Evolutionary conservation across 2,329 filamentous ascomycete genomes (phyloP), one percentile per base, ranked within the genome.

Genomic region (Aspergillus fijiensis): DNA sequence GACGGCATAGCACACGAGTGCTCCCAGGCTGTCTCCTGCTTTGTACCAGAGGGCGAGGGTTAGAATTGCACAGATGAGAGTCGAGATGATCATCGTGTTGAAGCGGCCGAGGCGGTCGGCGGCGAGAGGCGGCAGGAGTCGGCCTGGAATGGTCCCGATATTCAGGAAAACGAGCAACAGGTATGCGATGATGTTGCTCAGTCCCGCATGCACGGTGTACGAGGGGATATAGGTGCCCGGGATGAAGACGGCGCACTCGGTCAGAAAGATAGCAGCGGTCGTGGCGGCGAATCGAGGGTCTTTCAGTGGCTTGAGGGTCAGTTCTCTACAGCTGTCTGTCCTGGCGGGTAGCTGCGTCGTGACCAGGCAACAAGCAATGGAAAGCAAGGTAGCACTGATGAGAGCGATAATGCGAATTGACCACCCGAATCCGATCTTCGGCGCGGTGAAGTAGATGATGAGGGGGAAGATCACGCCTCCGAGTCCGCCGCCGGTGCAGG

Each of bases 201-300:
- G 63, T 0, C 73, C 71, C 5, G 55, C 63, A 10, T 69, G 53
- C 7, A 75, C 51, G 6, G 66, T 67, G 16, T 76, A 75, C 9
- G 70, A 72, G 4, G 71, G 64, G 29, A 77, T 62, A 57, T 77
- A 77, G 11, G 72, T 71, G 35, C 70, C 64, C 0, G 74, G 75
- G 16, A 77, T 70, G 49, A 76, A 76, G 12, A 75, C 69, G 0
- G 70, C 74, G 55, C 74, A 72, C 57, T 76, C 74, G 16, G 74
- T 69, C 6, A 76, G 66, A 53, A 74, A 76, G 4, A 76, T 62
- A 0, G 72, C 72, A 2, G 67, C 29, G 0, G 70, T 74, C 0
- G 72, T 75, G 1, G 60, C 56, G 0, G 67, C 69, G 29, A 69
- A 72, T 10, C 61, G 61, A 16, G 60, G 21, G 42, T 74, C 71